A percentile compares a stretch with the other conserved stretches of the same genome.
Conservation (phyloP, 1,139 yeast genomes). For the Geotrichum restrictum region DNA sequence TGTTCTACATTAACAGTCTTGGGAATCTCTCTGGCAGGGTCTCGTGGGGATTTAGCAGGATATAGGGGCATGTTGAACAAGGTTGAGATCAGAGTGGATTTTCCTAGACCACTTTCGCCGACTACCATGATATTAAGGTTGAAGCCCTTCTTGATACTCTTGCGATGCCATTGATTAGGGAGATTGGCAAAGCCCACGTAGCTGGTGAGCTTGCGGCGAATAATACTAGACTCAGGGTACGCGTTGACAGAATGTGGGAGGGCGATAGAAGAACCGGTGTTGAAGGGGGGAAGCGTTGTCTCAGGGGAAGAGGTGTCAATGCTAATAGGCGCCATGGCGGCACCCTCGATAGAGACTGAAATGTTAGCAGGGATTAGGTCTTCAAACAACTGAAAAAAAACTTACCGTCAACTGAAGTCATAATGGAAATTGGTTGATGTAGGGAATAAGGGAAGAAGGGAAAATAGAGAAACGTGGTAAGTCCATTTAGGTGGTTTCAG, state of each 20-base stretch:
- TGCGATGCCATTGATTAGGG: slow-evolving; percentile 98
- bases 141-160: slow-evolving; percentile 92
- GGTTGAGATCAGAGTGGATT: slow-evolving; percentile 86
- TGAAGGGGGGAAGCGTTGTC: slow-evolving; percentile 6
- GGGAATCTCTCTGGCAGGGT: slow-evolving; percentile 38
- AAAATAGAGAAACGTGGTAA: too few relatives aligned
- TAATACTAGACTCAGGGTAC: slow-evolving; percentile 39
- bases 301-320: slow-evolving; percentile 15
- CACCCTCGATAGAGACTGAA: slow-evolving; percentile 6
- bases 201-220: slow-evolving; percentile 80
- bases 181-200: slow-evolving; percentile 97
- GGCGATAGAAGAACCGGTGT: background rate
- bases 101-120: slow-evolving; percentile 91
- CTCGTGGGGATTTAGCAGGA: slow-evolving; percentile 38
- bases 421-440: background rate
- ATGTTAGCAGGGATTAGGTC: background rate
- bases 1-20: slow-evolving; percentile 61
- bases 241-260: background rate
- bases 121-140: slow-evolving; percentile 54
- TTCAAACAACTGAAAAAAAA: background rate
- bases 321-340: slow-evolving; percentile 19
- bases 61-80: slow-evolving; percentile 77
- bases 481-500: background rate
- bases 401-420: slow-evolving; percentile 20
- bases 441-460: background rate